Percentiles rank a stretch among this genome's conserved stretches.
These are phyloP conservation scores for Pseudonectria buxi DNA, from an alignment of 2,329 filamentous ascomycete species.

Conservation along the genomic window DNA sequence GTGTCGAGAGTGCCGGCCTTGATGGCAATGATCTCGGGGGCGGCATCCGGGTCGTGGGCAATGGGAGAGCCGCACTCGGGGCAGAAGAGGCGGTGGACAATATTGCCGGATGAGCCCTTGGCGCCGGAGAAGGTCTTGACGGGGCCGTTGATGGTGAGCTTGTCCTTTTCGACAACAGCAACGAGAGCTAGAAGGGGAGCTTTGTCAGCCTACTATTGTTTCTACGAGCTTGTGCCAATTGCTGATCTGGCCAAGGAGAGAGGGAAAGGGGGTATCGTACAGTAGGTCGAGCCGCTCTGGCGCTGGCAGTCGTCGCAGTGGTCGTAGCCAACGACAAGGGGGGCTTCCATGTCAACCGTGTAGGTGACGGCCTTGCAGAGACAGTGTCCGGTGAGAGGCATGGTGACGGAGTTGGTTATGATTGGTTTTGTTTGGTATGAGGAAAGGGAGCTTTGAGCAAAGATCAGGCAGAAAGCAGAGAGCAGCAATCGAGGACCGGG, in stretches of 20 bases:
- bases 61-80: conserved; percentile 62
- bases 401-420: conserved; percentile 31
- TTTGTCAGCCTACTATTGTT: conserved; percentile 3
- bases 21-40: conserved; percentile 62
- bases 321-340: conserved; percentile 56
- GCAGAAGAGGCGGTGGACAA: conserved; percentile 64
- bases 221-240: neutral
- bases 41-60: conserved; percentile 63
- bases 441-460: conserved; percentile 1
- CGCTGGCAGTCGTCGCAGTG: conserved; percentile 70
- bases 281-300: conserved; percentile 63
- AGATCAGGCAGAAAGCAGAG: neutral
- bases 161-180: conserved; percentile 58
- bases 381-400: conserved; percentile 64
- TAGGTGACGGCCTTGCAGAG: conserved; percentile 68
- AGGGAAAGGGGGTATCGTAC: conserved; percentile 32
- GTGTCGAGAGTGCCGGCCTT: conserved; percentile 59
- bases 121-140: conserved; percentile 55
- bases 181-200: conserved; percentile 48
- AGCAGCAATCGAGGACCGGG: too few species aligned
- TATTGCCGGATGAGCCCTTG: conserved; percentile 52
- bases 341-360: conserved; percentile 46
- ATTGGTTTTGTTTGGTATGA: conserved; percentile 1
- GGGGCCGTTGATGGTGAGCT: conserved; percentile 55
- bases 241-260: neutral